Conservation (phyloP, 768 basidiomycete species). For the Lanmaoa pseudosensibilis region DNA sequence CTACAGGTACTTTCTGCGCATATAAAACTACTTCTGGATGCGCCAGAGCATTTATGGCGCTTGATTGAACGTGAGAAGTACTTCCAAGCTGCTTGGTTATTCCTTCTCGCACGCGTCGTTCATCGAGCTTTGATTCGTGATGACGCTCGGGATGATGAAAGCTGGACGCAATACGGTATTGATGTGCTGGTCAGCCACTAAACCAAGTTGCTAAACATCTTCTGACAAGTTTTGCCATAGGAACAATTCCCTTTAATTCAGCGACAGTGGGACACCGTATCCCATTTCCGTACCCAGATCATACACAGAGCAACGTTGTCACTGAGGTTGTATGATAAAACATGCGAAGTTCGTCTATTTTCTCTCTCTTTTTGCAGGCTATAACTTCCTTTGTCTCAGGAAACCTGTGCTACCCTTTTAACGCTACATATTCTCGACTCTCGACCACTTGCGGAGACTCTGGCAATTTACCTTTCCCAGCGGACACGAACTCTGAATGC, state of each 20-base stretch:
- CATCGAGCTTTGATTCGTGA: constrained; percentile 69
- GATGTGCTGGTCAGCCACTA: constrained; percentile 53
- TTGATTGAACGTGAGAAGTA: constrained; percentile 79
- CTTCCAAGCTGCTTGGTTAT: constrained; percentile 84
- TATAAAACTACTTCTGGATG: constrained; percentile 87
- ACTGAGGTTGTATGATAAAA: constrained; percentile 59
- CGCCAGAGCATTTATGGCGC: constrained; percentile 89
- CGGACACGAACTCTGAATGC: constrained; percentile 58
- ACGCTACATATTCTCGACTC: constrained; percentile 90
- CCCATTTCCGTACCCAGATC: constrained; percentile 86
- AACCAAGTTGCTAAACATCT: not conserved
- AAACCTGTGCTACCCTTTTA: constrained; percentile 73
- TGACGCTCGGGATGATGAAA: constrained; percentile 62
- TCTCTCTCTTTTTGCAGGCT: not conserved
- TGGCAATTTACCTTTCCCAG: constrained; percentile 70
- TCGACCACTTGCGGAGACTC: constrained; percentile 69
- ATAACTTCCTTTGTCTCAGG: constrained; percentile 40
- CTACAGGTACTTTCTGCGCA: constrained; percentile 82
- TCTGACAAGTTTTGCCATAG: constrained; percentile 38
- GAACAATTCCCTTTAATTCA: constrained; percentile 86
- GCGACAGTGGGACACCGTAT: constrained; percentile 90
- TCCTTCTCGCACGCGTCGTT: constrained; percentile 81
- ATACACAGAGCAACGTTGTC: constrained; percentile 82
- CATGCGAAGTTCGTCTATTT: constrained; percentile 48
- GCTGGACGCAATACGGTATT: constrained; percentile 59